phyloP scores from a whole-genome alignment of 2,329 filamentous ascomycete species.

The Venturia pyrina region DNA sequence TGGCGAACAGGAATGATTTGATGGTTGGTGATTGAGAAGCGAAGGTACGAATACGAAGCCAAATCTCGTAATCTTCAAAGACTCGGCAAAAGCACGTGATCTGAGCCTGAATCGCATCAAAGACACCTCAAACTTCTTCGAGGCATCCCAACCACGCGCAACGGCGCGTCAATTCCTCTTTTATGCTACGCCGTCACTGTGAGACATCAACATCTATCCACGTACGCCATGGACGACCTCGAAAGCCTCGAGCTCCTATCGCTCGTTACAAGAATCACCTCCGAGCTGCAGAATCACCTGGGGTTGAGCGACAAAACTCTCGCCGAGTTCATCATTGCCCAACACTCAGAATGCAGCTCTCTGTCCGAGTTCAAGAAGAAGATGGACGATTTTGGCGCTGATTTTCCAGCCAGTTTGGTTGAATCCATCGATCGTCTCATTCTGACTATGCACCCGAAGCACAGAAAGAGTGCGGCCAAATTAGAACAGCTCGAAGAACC shows the following conservation, averaged over 20 bases:
- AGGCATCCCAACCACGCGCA: neutral
- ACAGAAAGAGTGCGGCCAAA: slow-evolving; percentile 50
- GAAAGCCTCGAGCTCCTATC: slow-evolving; percentile 85
- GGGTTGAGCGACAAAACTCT: slow-evolving; percentile 89
- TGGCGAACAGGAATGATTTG: no score
- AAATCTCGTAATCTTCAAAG: no score
- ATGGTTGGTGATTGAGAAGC: no score
- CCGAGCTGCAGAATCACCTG: slow-evolving; percentile 87
- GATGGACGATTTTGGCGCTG: slow-evolving; percentile 67
- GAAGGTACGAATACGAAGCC: no score
- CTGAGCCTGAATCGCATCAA: no score
- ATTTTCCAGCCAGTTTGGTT: slow-evolving; percentile 75
- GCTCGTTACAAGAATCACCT: slow-evolving; percentile 88
- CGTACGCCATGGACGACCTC: slow-evolving; percentile 73
- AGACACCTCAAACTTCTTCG: neutral
- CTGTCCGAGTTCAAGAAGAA: slow-evolving; percentile 65
- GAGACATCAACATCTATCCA: neutral
- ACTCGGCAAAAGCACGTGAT: neutral
- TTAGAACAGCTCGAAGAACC: slow-evolving; percentile 22
- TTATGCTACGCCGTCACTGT: neutral
- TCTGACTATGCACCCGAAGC: slow-evolving; percentile 80
- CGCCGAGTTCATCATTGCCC: slow-evolving; percentile 90
- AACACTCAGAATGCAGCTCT: slow-evolving; percentile 65
- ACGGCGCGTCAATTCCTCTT: neutral
- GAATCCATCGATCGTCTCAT: slow-evolving; percentile 88